Conservation (phyloP, 1,284 basidiomycete genomes). For the Serendipita sp. region DNA sequence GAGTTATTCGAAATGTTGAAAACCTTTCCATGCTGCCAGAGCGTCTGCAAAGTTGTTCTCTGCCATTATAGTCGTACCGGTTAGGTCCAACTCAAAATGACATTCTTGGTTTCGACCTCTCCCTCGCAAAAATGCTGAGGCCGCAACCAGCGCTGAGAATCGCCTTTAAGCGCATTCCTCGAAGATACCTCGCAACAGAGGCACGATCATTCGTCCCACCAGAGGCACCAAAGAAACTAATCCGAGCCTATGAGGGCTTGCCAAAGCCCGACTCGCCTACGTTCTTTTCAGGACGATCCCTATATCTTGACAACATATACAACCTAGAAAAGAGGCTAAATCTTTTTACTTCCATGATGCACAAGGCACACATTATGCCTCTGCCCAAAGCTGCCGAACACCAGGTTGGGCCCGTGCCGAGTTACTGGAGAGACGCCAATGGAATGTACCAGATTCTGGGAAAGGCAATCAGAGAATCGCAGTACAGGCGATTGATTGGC, state of each 20-base stretch:
- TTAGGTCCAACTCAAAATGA: background rate
- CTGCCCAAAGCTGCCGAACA: conserved; percentile 57
- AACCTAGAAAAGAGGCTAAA: conserved; percentile 54
- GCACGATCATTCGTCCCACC: conserved; percentile 22
- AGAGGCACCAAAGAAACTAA: conserved; percentile 9
- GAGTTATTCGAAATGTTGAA: conserved; percentile 13
- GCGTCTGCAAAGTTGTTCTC: conserved; percentile 78
- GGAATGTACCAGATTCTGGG: conserved; percentile 47
- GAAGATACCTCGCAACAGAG: background rate
- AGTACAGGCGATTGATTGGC: conserved; percentile 53
- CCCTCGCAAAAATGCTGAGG: background rate
- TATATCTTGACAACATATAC: conserved; percentile 61
- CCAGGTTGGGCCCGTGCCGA: conserved; percentile 40
- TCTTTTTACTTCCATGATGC: conserved; percentile 44
- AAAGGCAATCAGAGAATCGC: conserved; percentile 50
- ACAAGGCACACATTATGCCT: conserved; percentile 56
- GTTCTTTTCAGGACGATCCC: conserved; percentile 78
- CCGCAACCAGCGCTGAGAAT: background rate
- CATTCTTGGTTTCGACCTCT: background rate
- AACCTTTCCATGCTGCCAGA: conserved; percentile 77
- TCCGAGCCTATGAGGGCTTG: conserved; percentile 18
- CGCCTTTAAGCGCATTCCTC: background rate
- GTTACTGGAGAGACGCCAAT: conserved; percentile 53
- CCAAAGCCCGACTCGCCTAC: conserved; percentile 40
- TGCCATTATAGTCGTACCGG: conserved; percentile 10